phyloP scores from a whole-genome alignment of 2,329 filamentous ascomycete genomes.

The Ophiostoma novo-ulmi region DNA sequence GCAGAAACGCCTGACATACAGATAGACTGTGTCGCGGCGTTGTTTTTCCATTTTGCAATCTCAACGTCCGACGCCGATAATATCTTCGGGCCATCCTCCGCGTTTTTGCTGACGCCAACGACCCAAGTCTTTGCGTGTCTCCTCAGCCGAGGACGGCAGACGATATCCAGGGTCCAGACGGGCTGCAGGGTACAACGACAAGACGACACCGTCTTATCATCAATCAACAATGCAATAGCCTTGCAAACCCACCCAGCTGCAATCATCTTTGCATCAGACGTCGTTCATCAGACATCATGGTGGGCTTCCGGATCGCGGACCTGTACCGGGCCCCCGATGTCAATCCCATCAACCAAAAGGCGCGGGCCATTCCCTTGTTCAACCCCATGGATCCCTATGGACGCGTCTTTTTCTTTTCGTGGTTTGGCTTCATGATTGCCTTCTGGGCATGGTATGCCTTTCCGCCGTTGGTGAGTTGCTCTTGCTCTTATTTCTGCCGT shows the following conservation, averaged over 20 bases:
- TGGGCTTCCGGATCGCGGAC: constrained; percentile 36
- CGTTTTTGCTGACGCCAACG: constrained; percentile 6
- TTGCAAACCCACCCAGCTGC: not conserved
- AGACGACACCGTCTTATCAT: not conserved
- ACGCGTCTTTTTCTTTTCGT: constrained; percentile 84
- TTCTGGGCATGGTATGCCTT: constrained; percentile 95
- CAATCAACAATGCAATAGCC: constrained; percentile 1
- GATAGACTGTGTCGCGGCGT: not conserved
- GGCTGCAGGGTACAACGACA: not conserved
- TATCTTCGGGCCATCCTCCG: not conserved
- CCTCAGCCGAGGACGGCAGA: not conserved
- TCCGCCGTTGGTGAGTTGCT: constrained; percentile 63
- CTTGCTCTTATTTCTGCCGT: too few species aligned
- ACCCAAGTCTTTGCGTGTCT: not conserved
- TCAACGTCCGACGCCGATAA: not conserved
- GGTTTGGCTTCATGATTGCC: constrained; percentile 78
- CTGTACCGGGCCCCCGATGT: constrained; percentile 60
- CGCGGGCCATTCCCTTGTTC: constrained; percentile 69
- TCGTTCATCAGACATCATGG: constrained; percentile 28
- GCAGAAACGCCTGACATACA: not conserved
- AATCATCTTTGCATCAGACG: not conserved
- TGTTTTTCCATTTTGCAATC: constrained; percentile 6
- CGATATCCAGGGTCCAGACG: not conserved
- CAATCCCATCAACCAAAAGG: constrained; percentile 81
- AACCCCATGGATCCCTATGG: constrained; percentile 77